Evolutionary conservation across 345 rosid genomes (phyloP).

Genomic region (Boechera stricta): DNA sequence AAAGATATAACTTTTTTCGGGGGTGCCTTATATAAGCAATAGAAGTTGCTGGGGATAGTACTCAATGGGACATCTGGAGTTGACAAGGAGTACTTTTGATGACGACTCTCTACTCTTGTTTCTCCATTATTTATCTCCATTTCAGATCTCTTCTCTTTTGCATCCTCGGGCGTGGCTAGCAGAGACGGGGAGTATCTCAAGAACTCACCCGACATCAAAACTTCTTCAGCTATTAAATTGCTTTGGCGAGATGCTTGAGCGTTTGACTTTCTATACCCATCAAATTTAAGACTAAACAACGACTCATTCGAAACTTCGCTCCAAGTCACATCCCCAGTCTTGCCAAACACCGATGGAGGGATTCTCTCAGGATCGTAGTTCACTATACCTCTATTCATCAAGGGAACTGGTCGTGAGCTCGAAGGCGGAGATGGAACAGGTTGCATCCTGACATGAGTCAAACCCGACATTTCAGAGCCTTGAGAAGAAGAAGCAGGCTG

Average conservation of each 20-base stretch:
- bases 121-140: conserved; percentile 10
- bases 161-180: not conserved
- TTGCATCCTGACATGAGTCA: conserved; percentile 15
- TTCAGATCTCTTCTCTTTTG: conserved; percentile 17
- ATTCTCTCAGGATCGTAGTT: conserved; percentile 27
- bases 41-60: not conserved
- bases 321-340: conserved; percentile 24
- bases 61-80: conserved; percentile 16
- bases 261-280: conserved; percentile 19
- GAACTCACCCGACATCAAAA: conserved; percentile 17
- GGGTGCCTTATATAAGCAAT: not conserved
- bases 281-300: conserved; percentile 38
- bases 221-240: conserved; percentile 10
- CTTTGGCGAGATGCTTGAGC: conserved; percentile 11
- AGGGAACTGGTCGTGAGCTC: conserved; percentile 7
- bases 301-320: conserved; percentile 34
- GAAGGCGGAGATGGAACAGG: conserved; percentile 29
- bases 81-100: not conserved
- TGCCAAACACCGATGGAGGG: conserved; percentile 23
- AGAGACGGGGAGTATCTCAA: conserved; percentile 20
- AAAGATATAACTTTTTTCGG: not conserved
- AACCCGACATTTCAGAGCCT: conserved; percentile 15
- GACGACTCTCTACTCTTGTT: not conserved
- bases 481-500: not conserved
- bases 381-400: not conserved